Conservation (phyloP, 1,139 yeast species). For the Taphrina deformans region DNA sequence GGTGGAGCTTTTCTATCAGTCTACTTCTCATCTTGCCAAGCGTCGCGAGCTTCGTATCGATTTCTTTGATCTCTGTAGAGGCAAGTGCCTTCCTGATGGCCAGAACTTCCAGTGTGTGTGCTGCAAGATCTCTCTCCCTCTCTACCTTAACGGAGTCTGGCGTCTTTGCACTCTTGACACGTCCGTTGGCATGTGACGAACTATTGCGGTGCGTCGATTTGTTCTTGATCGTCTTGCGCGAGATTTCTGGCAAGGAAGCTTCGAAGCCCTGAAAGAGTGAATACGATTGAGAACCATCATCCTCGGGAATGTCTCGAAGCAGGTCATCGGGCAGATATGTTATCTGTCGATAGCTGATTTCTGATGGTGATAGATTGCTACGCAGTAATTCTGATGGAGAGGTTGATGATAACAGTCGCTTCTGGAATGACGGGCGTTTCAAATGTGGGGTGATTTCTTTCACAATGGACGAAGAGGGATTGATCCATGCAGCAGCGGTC, state of each 20-base stretch:
- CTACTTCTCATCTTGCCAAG: slow-evolving; percentile 54
- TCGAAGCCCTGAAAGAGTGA: slow-evolving; percentile 68
- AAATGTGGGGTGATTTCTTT: slow-evolving; percentile 32
- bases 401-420: slow-evolving; percentile 40
- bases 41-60: slow-evolving; percentile 58
- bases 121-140: slow-evolving; percentile 49
- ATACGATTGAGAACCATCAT: slow-evolving; percentile 44
- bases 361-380: slow-evolving; percentile 42
- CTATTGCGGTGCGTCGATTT: slow-evolving; percentile 4
- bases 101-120: slow-evolving; percentile 55
- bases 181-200: slow-evolving; percentile 13
- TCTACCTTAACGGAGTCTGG: slow-evolving; percentile 43
- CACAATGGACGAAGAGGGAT: slow-evolving; percentile 29
- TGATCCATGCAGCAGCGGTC: slow-evolving; percentile 33
- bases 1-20: slow-evolving; percentile 59
- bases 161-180: slow-evolving; percentile 6
- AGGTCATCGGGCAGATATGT: slow-evolving; percentile 59
- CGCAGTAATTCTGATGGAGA: slow-evolving; percentile 51
- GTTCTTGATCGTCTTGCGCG: slow-evolving; percentile 11
- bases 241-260: slow-evolving; percentile 52
- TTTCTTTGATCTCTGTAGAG: slow-evolving; percentile 60
- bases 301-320: slow-evolving; percentile 54
- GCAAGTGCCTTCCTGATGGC: slow-evolving; percentile 64
- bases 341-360: slow-evolving; percentile 45
- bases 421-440: slow-evolving; percentile 30